Evolutionary conservation across 805 yeast species (phyloP).

Genomic region (Myxozyma nipponensis): DNA sequence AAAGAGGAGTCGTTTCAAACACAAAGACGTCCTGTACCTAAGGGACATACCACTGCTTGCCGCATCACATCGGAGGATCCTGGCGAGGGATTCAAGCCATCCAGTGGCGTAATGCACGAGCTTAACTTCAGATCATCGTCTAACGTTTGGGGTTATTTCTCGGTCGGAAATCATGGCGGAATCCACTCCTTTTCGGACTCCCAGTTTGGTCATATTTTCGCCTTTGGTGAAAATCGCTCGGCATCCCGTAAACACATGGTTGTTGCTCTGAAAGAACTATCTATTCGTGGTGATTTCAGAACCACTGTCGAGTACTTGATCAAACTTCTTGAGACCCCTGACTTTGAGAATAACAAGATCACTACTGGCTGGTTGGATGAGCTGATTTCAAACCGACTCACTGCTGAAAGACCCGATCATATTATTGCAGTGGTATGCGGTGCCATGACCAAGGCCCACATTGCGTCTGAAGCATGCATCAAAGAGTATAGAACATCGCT

Average conservation of each 20-base stretch:
- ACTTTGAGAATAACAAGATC: slow-evolving; percentile 90
- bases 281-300: slow-evolving; percentile 97
- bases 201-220: slow-evolving; percentile 98
- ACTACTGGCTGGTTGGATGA: slow-evolving; percentile 99
- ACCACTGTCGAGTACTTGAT: slow-evolving; percentile 97
- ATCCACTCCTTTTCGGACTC: slow-evolving; percentile 98
- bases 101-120: slow-evolving; percentile 95
- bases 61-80: slow-evolving; percentile 99
- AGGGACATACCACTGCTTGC: slow-evolving; percentile 98
- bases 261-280: slow-evolving; percentile 92
- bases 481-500: slow-evolving; percentile 68
- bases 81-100: slow-evolving; percentile 98
- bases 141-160: slow-evolving; percentile 99
- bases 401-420: slow-evolving; percentile 96
- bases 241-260: slow-evolving; percentile 99
- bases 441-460: slow-evolving; percentile 93
- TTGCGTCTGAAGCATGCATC: slow-evolving; percentile 66
- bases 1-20: slow-evolving; percentile 64
- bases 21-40: slow-evolving; percentile 91
- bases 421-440: slow-evolving; percentile 91
- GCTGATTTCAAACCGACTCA: slow-evolving; percentile 84
- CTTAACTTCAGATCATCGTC: slow-evolving; percentile 95
- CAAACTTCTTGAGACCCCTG: slow-evolving; percentile 92
- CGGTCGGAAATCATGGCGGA: slow-evolving; percentile 93
- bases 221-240: slow-evolving; percentile 97